Evolutionary conservation across 2,329 filamentous ascomycete genomes (phyloP).

Genomic region (Gremmenia infestans): DNA sequence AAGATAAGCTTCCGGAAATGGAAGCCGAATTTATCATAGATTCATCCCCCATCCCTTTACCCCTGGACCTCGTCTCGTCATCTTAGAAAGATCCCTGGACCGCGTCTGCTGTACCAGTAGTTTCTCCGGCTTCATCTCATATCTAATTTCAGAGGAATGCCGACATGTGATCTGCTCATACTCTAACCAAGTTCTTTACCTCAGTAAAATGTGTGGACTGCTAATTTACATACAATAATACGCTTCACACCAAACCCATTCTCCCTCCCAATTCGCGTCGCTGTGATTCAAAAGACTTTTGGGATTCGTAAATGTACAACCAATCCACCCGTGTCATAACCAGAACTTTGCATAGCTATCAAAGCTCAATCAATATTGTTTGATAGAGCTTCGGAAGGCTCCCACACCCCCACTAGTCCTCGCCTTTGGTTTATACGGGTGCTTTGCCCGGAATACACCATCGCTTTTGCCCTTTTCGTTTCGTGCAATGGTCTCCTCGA

Average conservation of each 20-base stretch:
- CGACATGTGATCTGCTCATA: background rate
- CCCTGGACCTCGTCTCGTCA: too few relatives aligned
- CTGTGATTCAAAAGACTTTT: background rate
- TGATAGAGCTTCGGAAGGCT: constrained; percentile 15
- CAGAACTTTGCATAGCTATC: background rate
- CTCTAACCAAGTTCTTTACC: background rate
- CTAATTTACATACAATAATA: background rate
- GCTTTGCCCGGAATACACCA: constrained; percentile 20
- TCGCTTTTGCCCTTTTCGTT: constrained; percentile 27
- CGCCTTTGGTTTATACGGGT: constrained; percentile 16
- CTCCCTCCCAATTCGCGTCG: background rate
- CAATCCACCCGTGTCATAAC: background rate
- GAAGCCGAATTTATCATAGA: background rate
- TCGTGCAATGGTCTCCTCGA: constrained; percentile 26
- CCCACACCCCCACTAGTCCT: constrained; percentile 13
- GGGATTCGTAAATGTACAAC: background rate
- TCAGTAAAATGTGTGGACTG: background rate
- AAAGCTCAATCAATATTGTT: constrained; percentile 3
- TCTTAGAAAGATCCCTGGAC: too few relatives aligned
- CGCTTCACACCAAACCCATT: background rate
- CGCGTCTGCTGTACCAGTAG: too few relatives aligned
- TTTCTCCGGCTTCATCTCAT: background rate
- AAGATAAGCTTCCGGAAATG: background rate
- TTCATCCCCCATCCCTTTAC: too few relatives aligned
- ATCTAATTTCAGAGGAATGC: background rate